Base-by-base conservation (phyloP, 495 filamentous ascomycete genomes). In the Penicillium manginii region DNA sequence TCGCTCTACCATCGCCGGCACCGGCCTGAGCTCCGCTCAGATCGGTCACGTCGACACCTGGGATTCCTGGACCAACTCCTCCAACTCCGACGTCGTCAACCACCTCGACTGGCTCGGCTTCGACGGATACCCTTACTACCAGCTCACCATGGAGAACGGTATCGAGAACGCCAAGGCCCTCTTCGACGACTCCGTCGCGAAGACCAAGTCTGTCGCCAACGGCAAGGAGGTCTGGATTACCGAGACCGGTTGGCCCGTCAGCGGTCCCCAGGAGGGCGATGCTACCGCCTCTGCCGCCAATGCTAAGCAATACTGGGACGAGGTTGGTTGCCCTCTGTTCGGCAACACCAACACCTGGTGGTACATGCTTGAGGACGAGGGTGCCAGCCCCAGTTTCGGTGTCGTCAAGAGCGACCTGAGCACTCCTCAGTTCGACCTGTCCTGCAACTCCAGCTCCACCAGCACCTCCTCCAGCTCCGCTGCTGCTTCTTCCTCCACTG, bases 41-140 rank as follows among this genome's bases (percentile, higher is more conserved):
- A 77, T 97, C 63, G 92, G 93, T 43, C 91, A 96, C 73, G 92
- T 96, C 68, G 92, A 97, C 73, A 96, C 92, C 55, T 97, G 93
- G 92, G 91, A 88, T 45, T 86, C 86, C 57, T 96, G 88, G 86
- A 86, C 87, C 66, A 88, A 96, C 72, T 69, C 77, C 50, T 81
- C 84, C 67, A 96, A 92, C 81, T 66, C 80, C 21, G 83, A 80
- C 14, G 90, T 93, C 51, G 84, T 90, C 60, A 72, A 83, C n/a
- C 82, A 81, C 17, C 75, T 76, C 60, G 91, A 96, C 80, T 96
- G 83, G 75, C 65, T 94, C 52, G 91, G 91, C 50, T 84, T 93
- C 74, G 87, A 93, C 62, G 86, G 83, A 39, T 89, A 87, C 71
- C 86, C 87, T 39, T 90, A 83, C 81, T 93, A 87, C 79, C 82